These are phyloP conservation scores for Botryotinia narcissicola DNA, from an alignment of 2,329 filamentous ascomycete genomes.

Conservation along the genomic window DNA sequence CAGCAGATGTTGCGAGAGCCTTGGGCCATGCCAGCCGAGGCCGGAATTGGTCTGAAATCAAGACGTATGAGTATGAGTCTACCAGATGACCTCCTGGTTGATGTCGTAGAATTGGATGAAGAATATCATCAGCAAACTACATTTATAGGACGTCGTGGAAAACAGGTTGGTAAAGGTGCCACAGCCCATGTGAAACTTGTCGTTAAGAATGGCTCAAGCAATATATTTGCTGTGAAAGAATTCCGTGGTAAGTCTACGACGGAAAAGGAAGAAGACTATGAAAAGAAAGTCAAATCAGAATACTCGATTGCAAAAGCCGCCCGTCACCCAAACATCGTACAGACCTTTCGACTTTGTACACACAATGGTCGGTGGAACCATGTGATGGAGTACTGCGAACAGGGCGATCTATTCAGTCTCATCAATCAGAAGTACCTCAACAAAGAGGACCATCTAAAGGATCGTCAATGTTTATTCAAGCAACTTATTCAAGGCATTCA, in stretches of 20 bases:
- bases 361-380: conserved; percentile 79
- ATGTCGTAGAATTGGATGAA: conserved; percentile 63
- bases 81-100: conserved; percentile 71
- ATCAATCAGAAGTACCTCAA: conserved; percentile 70
- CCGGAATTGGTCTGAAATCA: conserved; percentile 73
- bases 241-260: conserved; percentile 70
- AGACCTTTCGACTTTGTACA: conserved; percentile 69
- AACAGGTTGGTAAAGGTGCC: conserved; percentile 76
- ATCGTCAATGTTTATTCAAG: conserved; percentile 84
- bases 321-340: conserved; percentile 83
- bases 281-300: conserved; percentile 88
- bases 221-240: conserved; percentile 83
- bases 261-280: conserved; percentile 72
- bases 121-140: conserved; percentile 72
- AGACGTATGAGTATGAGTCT: conserved; percentile 72
- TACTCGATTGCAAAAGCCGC: conserved; percentile 83
- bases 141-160: conserved; percentile 68
- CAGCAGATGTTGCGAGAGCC: conserved; percentile 43
- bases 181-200: conserved; percentile 82
- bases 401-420: conserved; percentile 76
- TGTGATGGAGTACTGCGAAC: conserved; percentile 87
- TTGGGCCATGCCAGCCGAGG: conserved; percentile 62
- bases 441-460: conserved; percentile 59
- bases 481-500: conserved; percentile 79
- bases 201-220: conserved; percentile 62